Evolutionary conservation across 1,139 yeast genomes (phyloP), one percentile per base, ranked within the genome.

Genomic region (Candida tetrigidarum): DNA sequence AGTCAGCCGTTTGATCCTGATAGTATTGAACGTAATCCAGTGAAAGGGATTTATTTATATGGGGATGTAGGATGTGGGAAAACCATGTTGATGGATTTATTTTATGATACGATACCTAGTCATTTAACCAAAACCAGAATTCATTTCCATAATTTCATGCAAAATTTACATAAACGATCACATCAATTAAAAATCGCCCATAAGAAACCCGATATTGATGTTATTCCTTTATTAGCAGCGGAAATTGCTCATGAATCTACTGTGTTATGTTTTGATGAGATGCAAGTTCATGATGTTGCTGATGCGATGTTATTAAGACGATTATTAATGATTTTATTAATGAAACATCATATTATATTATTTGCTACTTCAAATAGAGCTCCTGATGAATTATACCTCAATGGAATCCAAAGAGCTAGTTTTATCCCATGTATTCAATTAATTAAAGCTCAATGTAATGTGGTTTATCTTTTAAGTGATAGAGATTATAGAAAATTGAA

Each of bases 21-120:
- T 4, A 16, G 15, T 19, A 19, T 19, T 11, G 41, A 37, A 10
- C 39, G 28, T 15, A 66, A 60, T 47, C 59, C 57, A 8, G 72
- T 79, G 28, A 96, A 79, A 54, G 99, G 99, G 2, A 86, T 93
- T 12, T 93, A 93, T 61, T 74, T 93, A 22, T 93, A 89, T 64
- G 99, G 99, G 15, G 99, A 93, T 63, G 99, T 93, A 37, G 99
- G 99, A 3, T 91, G 98, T 66, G 99, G 99, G 8, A 93, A 93
- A 62, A 93, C 99, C 4, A 93, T 93, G 97, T 74, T 93, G 51
- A 92, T 93, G 98, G 99, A 93, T 65, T 74, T 93, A 56, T 93
- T 93, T 58, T 93, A 91, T 66, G 72, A 80, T 18, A 89, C 97
- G 0, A 76, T 93, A 12, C 97, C 98, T 0, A 43, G 63, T 0